These are phyloP conservation scores for Termitomyces sp. DNA, from an alignment of 768 basidiomycete genomes.

Conservation along the genomic window DNA sequence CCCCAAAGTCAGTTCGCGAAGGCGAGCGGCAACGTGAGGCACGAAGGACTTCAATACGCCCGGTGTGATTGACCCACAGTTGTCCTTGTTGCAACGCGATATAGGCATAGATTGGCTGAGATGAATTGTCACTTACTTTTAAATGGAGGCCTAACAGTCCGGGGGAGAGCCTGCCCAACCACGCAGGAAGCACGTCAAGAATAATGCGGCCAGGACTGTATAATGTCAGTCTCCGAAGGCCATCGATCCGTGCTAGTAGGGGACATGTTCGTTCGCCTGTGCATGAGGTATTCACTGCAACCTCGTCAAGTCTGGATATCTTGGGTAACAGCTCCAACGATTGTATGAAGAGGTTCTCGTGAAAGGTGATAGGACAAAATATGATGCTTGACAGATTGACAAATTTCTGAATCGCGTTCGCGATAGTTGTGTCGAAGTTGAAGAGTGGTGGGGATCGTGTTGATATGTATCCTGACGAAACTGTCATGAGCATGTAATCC, in stretches of 20 bases:
- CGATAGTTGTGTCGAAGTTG: slow-evolving; percentile 20
- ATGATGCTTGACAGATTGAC: slow-evolving; percentile 25
- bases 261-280: slow-evolving; percentile 23
- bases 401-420: slow-evolving; percentile 24
- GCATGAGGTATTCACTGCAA: slow-evolving; percentile 32
- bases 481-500: not conserved
- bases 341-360: slow-evolving; percentile 26
- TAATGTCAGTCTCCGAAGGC: slow-evolving; percentile 26
- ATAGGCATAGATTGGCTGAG: not conserved
- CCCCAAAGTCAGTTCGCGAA: slow-evolving; percentile 40
- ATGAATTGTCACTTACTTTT: slow-evolving; percentile 23
- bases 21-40: slow-evolving; percentile 26
- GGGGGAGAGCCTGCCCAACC: slow-evolving; percentile 31
- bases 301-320: slow-evolving; percentile 16
- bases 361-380: slow-evolving; percentile 27
- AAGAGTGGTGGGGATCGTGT: slow-evolving; percentile 25
- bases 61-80: slow-evolving; percentile 62
- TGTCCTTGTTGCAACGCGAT: slow-evolving; percentile 27
- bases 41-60: slow-evolving; percentile 44
- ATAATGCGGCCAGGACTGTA: slow-evolving; percentile 33
- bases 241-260: slow-evolving; percentile 20
- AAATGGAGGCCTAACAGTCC: slow-evolving; percentile 35
- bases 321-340: slow-evolving; percentile 18
- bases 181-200: slow-evolving; percentile 36
- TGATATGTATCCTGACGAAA: slow-evolving; percentile 15